Evolutionary conservation across 768 basidiomycete species (phyloP).

Genomic region (Suillus brevipes): DNA sequence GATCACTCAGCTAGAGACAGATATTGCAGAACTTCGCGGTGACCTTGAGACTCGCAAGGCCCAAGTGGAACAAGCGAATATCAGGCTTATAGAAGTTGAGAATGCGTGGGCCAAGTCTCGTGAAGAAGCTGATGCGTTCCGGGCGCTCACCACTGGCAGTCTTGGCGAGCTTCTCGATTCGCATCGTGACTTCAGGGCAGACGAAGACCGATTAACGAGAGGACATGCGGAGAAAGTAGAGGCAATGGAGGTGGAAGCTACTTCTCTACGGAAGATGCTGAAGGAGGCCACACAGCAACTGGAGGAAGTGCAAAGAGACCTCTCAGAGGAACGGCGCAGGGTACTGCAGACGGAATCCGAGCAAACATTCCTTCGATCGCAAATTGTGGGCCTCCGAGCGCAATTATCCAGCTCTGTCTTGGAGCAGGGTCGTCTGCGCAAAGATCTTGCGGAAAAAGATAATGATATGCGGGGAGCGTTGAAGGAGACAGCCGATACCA

Average conservation of each 20-base stretch:
- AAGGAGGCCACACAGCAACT: slow-evolving; percentile 72
- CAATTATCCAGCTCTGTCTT: slow-evolving; percentile 69
- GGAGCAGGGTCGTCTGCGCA: slow-evolving; percentile 68
- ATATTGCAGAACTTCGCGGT: slow-evolving; percentile 73
- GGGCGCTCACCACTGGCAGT: slow-evolving; percentile 81
- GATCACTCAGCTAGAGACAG: slow-evolving; percentile 68
- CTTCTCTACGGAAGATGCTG: slow-evolving; percentile 76
- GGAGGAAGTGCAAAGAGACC: slow-evolving; percentile 65
- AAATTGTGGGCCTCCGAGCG: slow-evolving; percentile 70
- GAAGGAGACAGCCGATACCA: slow-evolving; percentile 67
- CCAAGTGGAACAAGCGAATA: slow-evolving; percentile 71
- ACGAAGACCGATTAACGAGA: slow-evolving; percentile 74
- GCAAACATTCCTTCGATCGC: slow-evolving; percentile 63
- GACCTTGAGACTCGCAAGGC: slow-evolving; percentile 76
- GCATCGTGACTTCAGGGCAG: slow-evolving; percentile 80
- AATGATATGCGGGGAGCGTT: slow-evolving; percentile 58
- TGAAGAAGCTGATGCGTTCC: slow-evolving; percentile 89
- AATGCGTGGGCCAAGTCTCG: slow-evolving; percentile 90
- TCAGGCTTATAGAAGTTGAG: slow-evolving; percentile 76
- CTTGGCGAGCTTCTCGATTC: slow-evolving; percentile 86
- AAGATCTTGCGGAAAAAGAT: slow-evolving; percentile 70
- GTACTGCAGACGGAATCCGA: slow-evolving; percentile 65
- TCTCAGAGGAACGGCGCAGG: slow-evolving; percentile 67
- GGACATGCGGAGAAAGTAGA: slow-evolving; percentile 82
- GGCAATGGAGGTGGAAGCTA: slow-evolving; percentile 75